Evolutionary conservation across 2,329 filamentous ascomycete species (phyloP).

Genomic region (Neoarthrinium moseri): DNA sequence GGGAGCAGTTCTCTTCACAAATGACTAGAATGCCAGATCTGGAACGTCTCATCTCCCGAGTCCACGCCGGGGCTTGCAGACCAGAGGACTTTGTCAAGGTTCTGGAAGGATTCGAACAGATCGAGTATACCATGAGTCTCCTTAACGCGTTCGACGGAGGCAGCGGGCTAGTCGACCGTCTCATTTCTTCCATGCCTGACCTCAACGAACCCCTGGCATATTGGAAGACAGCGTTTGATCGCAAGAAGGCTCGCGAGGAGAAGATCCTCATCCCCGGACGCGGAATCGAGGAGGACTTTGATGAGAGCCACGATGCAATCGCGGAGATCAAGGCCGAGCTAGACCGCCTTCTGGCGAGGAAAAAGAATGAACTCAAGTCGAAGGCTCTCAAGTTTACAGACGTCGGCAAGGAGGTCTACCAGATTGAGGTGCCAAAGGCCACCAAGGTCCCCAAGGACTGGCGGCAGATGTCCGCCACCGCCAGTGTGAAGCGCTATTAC

Average conservation of each 20-base stretch:
- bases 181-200: slow-evolving; percentile 84
- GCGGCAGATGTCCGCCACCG: slow-evolving; percentile 95
- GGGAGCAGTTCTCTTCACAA: slow-evolving; percentile 85
- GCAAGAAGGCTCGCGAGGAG: slow-evolving; percentile 71
- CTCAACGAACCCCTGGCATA: slow-evolving; percentile 71
- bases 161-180: slow-evolving; percentile 78
- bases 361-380: slow-evolving; percentile 72
- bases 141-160: slow-evolving; percentile 72
- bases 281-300: slow-evolving; percentile 90
- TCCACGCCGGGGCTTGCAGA: slow-evolving; percentile 88
- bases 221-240: slow-evolving; percentile 93
- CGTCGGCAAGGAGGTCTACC: slow-evolving; percentile 95
- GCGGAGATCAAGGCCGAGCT: slow-evolving; percentile 74
- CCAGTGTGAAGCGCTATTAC: slow-evolving; percentile 90
- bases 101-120: slow-evolving; percentile 94
- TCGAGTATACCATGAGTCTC: slow-evolving; percentile 88
- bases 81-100: slow-evolving; percentile 92
- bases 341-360: slow-evolving; percentile 66
- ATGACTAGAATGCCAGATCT: slow-evolving; percentile 91
- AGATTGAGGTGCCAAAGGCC: slow-evolving; percentile 84
- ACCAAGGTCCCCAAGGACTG: slow-evolving; percentile 85
- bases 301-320: slow-evolving; percentile 75
- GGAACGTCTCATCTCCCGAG: slow-evolving; percentile 88
- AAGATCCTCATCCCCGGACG: slow-evolving; percentile 82
- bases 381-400: slow-evolving; percentile 74